Evolutionary conservation across 2,329 filamentous ascomycete genomes (phyloP).

Genomic region (Aspergillus fructus): DNA sequence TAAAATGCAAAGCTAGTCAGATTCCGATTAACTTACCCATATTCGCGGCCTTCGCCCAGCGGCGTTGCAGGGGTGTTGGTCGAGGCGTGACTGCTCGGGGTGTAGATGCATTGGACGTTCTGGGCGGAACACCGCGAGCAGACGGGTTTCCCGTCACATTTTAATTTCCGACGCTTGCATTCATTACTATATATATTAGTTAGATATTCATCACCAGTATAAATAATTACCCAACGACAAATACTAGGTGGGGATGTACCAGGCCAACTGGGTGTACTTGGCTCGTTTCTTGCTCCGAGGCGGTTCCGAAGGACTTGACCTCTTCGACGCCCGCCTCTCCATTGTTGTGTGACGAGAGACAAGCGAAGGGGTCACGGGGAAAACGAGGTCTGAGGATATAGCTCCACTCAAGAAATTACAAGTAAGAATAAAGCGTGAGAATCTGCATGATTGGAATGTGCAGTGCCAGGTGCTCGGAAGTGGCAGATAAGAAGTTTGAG

Average conservation of each 20-base stretch:
- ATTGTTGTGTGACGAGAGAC: constrained; percentile 4
- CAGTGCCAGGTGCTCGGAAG: not conserved
- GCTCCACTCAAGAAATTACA: not conserved
- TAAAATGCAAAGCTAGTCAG: not conserved
- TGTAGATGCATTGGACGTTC: constrained; percentile 64
- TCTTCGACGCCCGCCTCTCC: constrained; percentile 6
- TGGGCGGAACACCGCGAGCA: constrained; percentile 64
- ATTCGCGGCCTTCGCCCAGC: constrained; percentile 18
- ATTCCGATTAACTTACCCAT: constrained; percentile 12
- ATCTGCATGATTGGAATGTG: not conserved
- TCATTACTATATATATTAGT: constrained; percentile 56
- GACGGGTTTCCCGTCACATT: constrained; percentile 69
- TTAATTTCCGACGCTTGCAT: constrained; percentile 73
- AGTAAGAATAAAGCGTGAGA: not conserved
- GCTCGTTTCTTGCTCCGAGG: constrained; percentile 31
- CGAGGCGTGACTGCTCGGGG: constrained; percentile 56
- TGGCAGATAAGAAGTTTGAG: not conserved
- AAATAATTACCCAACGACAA: not conserved
- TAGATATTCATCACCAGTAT: not conserved
- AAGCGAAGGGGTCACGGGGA: not conserved
- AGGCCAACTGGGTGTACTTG: constrained; percentile 37
- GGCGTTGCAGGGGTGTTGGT: not conserved
- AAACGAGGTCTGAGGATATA: not conserved
- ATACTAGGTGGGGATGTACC: constrained; percentile 21
- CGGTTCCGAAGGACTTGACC: constrained; percentile 17